Conservation (phyloP, 1,284 basidiomycete genomes). For the Grifola frondosa region DNA sequence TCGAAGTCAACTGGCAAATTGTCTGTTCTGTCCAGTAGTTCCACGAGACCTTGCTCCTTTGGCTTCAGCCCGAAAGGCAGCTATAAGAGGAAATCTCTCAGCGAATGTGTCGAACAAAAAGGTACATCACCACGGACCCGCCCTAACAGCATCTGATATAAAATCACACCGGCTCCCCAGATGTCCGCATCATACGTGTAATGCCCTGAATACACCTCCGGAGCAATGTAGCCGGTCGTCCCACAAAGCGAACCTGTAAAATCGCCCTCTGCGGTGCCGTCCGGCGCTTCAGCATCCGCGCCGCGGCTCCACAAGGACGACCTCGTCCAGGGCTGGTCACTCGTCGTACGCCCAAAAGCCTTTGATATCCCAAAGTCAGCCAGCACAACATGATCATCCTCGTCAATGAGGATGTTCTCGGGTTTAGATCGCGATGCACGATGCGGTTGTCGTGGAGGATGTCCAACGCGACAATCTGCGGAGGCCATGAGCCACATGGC, state of each 20-base stretch:
- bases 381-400: slow-evolving; percentile 61
- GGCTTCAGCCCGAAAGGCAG: slow-evolving; percentile 23
- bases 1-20: slow-evolving; percentile 12
- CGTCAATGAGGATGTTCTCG: slow-evolving; percentile 68
- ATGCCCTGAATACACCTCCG: slow-evolving; percentile 48
- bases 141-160: slow-evolving; percentile 60
- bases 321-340: slow-evolving; percentile 14
- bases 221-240: slow-evolving; percentile 56
- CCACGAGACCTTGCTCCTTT: slow-evolving; percentile 15
- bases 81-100: slow-evolving; percentile 11
- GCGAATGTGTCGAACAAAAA: not conserved
- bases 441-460: slow-evolving; percentile 46
- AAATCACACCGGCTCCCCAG: slow-evolving; percentile 52
- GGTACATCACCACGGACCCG: slow-evolving; percentile 10
- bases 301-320: slow-evolving; percentile 9
- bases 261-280: slow-evolving; percentile 7
- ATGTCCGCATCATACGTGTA: slow-evolving; percentile 50
- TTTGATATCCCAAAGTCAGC: slow-evolving; percentile 63
- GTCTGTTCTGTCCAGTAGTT: slow-evolving; percentile 18
- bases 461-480: slow-evolving; percentile 23
- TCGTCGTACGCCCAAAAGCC: slow-evolving; percentile 46
- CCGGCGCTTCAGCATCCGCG: not conserved
- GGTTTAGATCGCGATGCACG: slow-evolving; percentile 42
- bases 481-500: slow-evolving; percentile 36
- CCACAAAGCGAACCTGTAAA: slow-evolving; percentile 20